Evolutionary conservation across 352 stramenopile species (phyloP), one percentile per base, ranked within the genome.

Genomic region (Lagenidium sp.): DNA sequence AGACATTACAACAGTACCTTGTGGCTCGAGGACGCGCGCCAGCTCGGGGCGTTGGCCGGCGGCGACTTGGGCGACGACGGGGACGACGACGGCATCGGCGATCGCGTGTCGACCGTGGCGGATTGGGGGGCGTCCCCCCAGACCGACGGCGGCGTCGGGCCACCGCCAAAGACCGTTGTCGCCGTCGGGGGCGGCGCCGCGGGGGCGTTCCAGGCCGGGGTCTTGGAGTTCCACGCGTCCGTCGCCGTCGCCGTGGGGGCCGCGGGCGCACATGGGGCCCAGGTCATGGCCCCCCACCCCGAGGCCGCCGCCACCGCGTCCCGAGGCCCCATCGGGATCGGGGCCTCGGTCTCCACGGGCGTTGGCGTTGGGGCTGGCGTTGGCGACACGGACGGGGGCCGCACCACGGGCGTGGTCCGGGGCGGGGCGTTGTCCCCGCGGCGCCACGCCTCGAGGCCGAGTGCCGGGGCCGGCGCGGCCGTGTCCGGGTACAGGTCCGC

Each of bases 401-500:
- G 8, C 28, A 15, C 28, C 8, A 13, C 28, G 28, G 15, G 8
- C 8, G 28, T 15, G 8, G 28, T 32, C 35, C 47, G 70, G 13
- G 66, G 56, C 2, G 30, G 43, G 4, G 68, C 66, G 36, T 81
- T 74, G 19, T 36, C 18, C 6, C 73, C 71, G 5, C 41, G 47
- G 6, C 23, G 36, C 76, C 76, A 91, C 31, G 83, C 57, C 1
- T 42, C 37, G 5, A 60, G 36, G 15, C 41, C 68, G 34, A 86
- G 41, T 4, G 79, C 64, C 2, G 75, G 35, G 42, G 47, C 57
- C 29, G 46, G 22, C 3, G 64, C 57, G 21, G 57, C 44, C 10
- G 76, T 87, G 19, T 82, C 57, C 0, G 76, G 79, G 55, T 81
- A 91, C 61, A 91, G 63, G 53, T 91, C 79, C 31, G 52, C 67